Base-by-base conservation (phyloP, 495 filamentous ascomycete species). In the Amphirosellinia nigrospora region DNA sequence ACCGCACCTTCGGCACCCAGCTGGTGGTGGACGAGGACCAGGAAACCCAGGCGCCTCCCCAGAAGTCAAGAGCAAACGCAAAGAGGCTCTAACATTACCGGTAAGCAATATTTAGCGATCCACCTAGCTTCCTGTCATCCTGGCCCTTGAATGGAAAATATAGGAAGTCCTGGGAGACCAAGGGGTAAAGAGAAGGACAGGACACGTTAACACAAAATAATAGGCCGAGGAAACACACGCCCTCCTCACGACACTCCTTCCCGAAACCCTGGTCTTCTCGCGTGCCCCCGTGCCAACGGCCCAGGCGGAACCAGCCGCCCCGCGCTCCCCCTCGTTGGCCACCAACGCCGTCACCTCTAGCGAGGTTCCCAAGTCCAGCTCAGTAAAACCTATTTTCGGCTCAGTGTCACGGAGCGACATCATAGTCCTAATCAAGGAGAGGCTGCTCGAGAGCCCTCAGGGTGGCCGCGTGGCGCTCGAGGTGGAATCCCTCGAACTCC, bases 201-300 rank as follows among this genome's bases (percentile, higher is more conserved):
- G 4, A 38, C 32, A 28, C 19, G 36, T 39, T 70, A 39, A 70
- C 50, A 48, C 8, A 15, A 56, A 56, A 4, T 9, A 45, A 36
- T 10, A 78, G 75, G 68, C 75, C 69, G 61, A 76, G 64, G 72
- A 74, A 45, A 65, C 72, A 45, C 69, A 67, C 77, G 94, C 95
- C 28, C 94, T 98, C 80, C 97, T 98, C 82, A 89, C 97, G 13
- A 92, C 94, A 1, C 89, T 97, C 48, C 97, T 97, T 77, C 96
- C 96, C 7, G 90, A 91, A 41, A 88, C 96, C 32, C 89, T 99
- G 75, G 88, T 93, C 75, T 98, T 98, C 87, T 94, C 97, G 81
- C 92, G 93, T 73, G 86, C 89, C 32, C 64, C 70, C 64, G 74
- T 72, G 63, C 39, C 66, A 23, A 48, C 64, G 16, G 58, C 64